Evolutionary conservation across 2,329 filamentous ascomycete genomes (phyloP), one percentile per base, ranked within the genome.

Genomic region (Ilyonectria mors-panacis): DNA sequence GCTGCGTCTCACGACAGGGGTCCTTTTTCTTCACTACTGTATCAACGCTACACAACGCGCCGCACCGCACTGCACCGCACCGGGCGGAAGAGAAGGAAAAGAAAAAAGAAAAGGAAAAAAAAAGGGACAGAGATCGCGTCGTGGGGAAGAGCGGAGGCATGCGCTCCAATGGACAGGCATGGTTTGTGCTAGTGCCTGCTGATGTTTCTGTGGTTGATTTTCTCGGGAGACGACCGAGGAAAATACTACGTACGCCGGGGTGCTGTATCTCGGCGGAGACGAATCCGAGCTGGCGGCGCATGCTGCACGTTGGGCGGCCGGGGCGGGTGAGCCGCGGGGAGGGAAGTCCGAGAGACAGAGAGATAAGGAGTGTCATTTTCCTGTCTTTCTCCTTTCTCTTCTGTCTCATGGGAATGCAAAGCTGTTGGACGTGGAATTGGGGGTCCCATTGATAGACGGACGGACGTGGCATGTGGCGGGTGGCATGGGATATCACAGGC

Each of bases 201-300:
- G n/a, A 30, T 28, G n/a, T 35, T 35, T 53, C 2, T 6, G 21
- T 15, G 15, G 17, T 19, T 30, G 23, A n/a, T 33, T 51, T 33
- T 21, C 48, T 53, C 50, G 50, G 50, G 28, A 35, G 50, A 53
- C 50, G 50, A 37, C 50, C 50, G 50, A 53, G 50, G 17, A 21
- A 33, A 15, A 51, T n/a, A 10, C 28, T 9, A 23, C 23, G n/a
- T 51, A 33, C 28, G 26, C 17, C 19, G 23, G 23, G 10, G 37
- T 55, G 39, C 62, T 45, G 62, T 59, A 48, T 65, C 56, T 59
- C 63, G 44, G 63, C 63, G 56, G 63, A 60, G 62, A 50, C 57
- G 21, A 51, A 6, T 35, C 57, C 62, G 50, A 59, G 42, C 48
- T 56, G 45, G 30, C 56, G 30, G 51, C 30, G 30, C 30, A 33